These are phyloP conservation scores for Quercus phellos DNA, from an alignment of 331 rosid genomes.

Conservation along the genomic window DNA sequence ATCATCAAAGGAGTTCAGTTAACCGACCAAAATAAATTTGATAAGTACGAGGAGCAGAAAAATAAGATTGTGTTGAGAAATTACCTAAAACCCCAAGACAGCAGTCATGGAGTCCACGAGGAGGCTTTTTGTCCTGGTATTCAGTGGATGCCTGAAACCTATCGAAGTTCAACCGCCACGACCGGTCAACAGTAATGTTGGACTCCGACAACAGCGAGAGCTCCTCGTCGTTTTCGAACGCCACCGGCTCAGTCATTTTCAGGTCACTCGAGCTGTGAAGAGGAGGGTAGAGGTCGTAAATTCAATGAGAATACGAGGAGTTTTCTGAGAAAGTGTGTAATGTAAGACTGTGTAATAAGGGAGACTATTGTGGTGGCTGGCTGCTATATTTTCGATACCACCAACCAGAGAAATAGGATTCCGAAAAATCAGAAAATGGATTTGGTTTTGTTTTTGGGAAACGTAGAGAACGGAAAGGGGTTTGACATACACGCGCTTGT, in stretches of 20 bases:
- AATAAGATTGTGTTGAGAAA: neutral
- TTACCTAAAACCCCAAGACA: constrained; percentile 76
- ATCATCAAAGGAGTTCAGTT: too few relatives aligned
- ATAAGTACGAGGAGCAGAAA: neutral
- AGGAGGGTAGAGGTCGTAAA: neutral
- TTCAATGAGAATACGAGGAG: constrained; percentile 4
- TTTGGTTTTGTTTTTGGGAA: too few relatives aligned
- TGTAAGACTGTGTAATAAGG: neutral
- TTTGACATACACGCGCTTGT: neutral
- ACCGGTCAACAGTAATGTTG: constrained; percentile 44
- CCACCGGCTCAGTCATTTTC: constrained; percentile 50
- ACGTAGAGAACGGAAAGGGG: neutral
- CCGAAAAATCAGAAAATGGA: neutral
- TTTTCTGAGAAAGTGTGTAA: neutral
- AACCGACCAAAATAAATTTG: neutral
- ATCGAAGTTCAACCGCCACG: constrained; percentile 91
- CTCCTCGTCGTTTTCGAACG: constrained; percentile 47
- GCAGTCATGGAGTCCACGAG: constrained; percentile 72
- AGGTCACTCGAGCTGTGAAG: neutral
- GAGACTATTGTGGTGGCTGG: constrained; percentile 9
- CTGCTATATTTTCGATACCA: neutral
- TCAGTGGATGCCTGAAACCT: constrained; percentile 46
- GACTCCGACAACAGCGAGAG: constrained; percentile 40
- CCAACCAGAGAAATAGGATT: neutral
- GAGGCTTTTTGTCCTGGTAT: constrained; percentile 53